phyloP scores from a whole-genome alignment of 176 grass and related monocot genomes.

The Oryza glumipatula region DNA sequence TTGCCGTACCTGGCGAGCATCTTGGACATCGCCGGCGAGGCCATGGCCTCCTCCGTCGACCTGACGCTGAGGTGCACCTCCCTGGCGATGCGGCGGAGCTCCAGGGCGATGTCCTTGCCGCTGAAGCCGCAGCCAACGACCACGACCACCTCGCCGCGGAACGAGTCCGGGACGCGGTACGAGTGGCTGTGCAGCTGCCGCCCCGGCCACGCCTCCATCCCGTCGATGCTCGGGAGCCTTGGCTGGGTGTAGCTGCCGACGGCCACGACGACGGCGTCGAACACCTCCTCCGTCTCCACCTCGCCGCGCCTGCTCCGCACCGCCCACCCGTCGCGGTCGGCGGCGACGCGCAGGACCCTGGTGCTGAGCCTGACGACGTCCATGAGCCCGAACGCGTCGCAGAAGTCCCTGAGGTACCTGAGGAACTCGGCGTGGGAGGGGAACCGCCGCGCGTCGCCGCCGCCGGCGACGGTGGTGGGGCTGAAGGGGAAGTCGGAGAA shows the following conservation, averaged over 20 bases:
- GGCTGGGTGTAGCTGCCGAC: slow-evolving; percentile 33
- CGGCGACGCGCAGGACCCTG: slow-evolving; percentile 21
- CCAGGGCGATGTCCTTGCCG: slow-evolving; percentile 33
- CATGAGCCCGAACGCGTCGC: slow-evolving; percentile 31
- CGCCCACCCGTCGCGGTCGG: not conserved
- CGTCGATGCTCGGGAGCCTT: slow-evolving; percentile 16
- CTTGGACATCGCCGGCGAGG: slow-evolving; percentile 7
- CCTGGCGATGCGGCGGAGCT: slow-evolving; percentile 25
- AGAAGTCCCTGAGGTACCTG: slow-evolving; percentile 43
- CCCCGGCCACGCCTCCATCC: slow-evolving; percentile 24
- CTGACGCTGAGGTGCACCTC: slow-evolving; percentile 31
- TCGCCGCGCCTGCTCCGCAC: not conserved
- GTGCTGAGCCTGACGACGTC: slow-evolving; percentile 32
- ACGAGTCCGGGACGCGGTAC: slow-evolving; percentile 33
- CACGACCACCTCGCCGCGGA: slow-evolving; percentile 26
- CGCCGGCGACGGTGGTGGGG: not conserved
- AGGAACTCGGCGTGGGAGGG: slow-evolving; percentile 40
- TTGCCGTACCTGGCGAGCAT: not conserved
- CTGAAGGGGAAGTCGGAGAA: slow-evolving; percentile 47
- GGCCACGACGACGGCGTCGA: slow-evolving; percentile 43
- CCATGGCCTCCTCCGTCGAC: not conserved
- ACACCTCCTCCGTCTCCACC: slow-evolving; percentile 13
- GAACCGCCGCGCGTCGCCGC: slow-evolving; percentile 19
- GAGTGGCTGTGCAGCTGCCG: slow-evolving; percentile 38
- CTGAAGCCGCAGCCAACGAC: not conserved